Percentiles rank a stretch among this genome's conserved stretches.
Evolutionary conservation across 2,329 filamentous ascomycete species (phyloP).

Genomic region (Neopestalotiopsis rosae): DNA sequence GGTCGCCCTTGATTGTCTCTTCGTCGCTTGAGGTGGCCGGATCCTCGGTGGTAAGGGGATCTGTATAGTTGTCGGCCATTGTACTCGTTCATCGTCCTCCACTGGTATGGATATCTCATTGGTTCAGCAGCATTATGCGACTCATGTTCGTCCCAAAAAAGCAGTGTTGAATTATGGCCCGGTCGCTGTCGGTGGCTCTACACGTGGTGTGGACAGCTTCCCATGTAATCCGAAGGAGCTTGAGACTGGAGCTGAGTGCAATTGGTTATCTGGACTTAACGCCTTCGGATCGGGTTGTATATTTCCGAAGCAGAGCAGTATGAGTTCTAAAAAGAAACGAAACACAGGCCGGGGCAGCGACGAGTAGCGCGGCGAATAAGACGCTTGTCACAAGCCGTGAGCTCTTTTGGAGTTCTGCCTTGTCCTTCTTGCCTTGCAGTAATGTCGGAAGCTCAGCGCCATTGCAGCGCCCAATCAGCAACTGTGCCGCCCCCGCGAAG

Average conservation of each 20-base stretch:
- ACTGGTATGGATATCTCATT: slow-evolving; percentile 35
- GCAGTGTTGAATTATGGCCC: not conserved
- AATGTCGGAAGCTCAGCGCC: slow-evolving; percentile 5
- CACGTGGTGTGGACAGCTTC: not conserved
- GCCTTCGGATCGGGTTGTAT: not conserved
- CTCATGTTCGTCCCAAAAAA: slow-evolving; percentile 26
- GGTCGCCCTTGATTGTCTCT: slow-evolving; percentile 45
- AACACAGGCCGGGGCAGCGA: not conserved
- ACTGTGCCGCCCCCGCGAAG: not conserved
- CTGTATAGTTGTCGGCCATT: slow-evolving; percentile 44
- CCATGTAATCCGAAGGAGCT: not conserved
- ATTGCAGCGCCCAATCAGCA: slow-evolving; percentile 14
- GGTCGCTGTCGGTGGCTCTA: not conserved
- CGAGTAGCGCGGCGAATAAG: not conserved
- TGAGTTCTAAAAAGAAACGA: not conserved
- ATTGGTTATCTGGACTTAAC: not conserved
- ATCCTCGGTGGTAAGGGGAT: slow-evolving; percentile 47
- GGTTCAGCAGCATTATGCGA: slow-evolving; percentile 28
- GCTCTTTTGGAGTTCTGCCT: slow-evolving; percentile 16
- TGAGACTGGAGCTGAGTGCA: not conserved
- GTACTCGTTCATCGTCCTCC: slow-evolving; percentile 47
- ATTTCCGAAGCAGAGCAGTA: not conserved
- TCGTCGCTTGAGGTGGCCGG: slow-evolving; percentile 45
- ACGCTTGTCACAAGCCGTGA: slow-evolving; percentile 3
- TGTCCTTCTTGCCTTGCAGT: slow-evolving; percentile 1